A percentile compares a stretch with the other conserved stretches of the same genome.
These are phyloP conservation scores for Daldinia decipiens DNA, from an alignment of 495 filamentous ascomycete genomes.

Conservation along the genomic window DNA sequence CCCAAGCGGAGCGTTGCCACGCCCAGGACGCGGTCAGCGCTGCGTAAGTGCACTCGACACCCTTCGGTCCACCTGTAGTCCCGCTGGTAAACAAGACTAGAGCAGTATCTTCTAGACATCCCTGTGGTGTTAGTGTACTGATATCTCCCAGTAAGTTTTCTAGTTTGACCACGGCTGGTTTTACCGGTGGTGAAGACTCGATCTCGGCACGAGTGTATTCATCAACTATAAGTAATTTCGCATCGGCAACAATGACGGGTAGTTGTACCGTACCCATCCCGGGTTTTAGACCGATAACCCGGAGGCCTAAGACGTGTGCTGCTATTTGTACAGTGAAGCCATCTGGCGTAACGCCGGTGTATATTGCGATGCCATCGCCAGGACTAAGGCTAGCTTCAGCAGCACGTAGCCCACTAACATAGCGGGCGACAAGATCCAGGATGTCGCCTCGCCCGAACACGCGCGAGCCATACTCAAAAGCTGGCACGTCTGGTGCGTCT, in stretches of 20 bases:
- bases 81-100: slow-evolving; percentile 26
- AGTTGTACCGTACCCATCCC: slow-evolving; percentile 4
- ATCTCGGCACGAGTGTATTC: slow-evolving; percentile 11
- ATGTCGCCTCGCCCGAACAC: slow-evolving; percentile 10
- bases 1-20: slow-evolving; percentile 17
- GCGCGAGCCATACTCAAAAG: slow-evolving; percentile 18
- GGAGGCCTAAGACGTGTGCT: slow-evolving; percentile 18
- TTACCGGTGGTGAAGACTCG: background rate
- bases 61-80: slow-evolving; percentile 22
- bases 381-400: background rate
- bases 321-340: slow-evolving; percentile 23
- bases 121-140: background rate
- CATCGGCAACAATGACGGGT: background rate
- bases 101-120: slow-evolving; percentile 11
- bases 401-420: slow-evolving; percentile 11
- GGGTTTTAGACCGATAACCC: slow-evolving; percentile 17
- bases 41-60: slow-evolving; percentile 16
- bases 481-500: slow-evolving; percentile 9
- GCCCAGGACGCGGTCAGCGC: slow-evolving; percentile 13
- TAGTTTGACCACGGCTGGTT: background rate
- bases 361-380: slow-evolving; percentile 15
- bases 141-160: background rate
- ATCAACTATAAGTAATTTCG: slow-evolving; percentile 7
- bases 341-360: slow-evolving; percentile 17
- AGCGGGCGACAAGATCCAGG: slow-evolving; percentile 11